A percentile compares a stretch with the other conserved stretches of the same genome.
These are phyloP conservation scores for Aspergillus neotritici DNA, from an alignment of 2,329 filamentous ascomycete genomes.

Conservation along the genomic window DNA sequence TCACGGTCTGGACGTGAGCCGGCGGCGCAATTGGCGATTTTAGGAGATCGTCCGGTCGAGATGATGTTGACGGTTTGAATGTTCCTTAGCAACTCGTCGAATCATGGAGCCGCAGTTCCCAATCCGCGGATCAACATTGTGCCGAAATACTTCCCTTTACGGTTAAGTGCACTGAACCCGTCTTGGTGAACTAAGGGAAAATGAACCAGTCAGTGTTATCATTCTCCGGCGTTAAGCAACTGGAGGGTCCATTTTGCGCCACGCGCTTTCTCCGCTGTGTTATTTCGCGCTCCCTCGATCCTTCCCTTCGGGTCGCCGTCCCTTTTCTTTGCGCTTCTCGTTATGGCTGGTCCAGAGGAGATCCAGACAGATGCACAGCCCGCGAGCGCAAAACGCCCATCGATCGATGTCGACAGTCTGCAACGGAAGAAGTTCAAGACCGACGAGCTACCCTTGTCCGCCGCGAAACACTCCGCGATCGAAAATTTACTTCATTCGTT, in stretches of 20 bases:
- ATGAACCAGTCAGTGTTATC: too few relatives aligned
- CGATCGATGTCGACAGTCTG: constrained; percentile 29
- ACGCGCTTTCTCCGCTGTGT: too few relatives aligned
- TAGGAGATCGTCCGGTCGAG: constrained; percentile 20
- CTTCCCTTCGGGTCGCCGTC: neutral
- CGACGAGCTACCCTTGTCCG: constrained; percentile 56
- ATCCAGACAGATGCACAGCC: constrained; percentile 25
- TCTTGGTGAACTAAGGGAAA: too few relatives aligned
- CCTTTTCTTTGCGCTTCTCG: constrained; percentile 12
- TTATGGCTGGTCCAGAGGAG: constrained; percentile 31
- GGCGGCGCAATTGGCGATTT: constrained; percentile 23
- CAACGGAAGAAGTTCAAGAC: constrained; percentile 51
- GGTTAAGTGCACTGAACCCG: too few relatives aligned
- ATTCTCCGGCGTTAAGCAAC: neutral
- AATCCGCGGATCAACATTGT: constrained; percentile 20
- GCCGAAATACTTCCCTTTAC: constrained; percentile 7
- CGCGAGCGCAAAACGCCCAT: constrained; percentile 24
- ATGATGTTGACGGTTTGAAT: constrained; percentile 13
- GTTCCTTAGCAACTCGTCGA: constrained; percentile 17
- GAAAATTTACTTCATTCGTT: constrained; percentile 58
- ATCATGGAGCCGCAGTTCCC: constrained; percentile 33
- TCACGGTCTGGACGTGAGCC: constrained; percentile 13
- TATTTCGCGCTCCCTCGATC: constrained; percentile 2
- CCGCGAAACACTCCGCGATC: constrained; percentile 53
- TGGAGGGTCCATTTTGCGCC: too few relatives aligned